These are phyloP conservation scores for Penicillium desertorum DNA, from an alignment of 495 filamentous ascomycete species.

Conservation along the genomic window DNA sequence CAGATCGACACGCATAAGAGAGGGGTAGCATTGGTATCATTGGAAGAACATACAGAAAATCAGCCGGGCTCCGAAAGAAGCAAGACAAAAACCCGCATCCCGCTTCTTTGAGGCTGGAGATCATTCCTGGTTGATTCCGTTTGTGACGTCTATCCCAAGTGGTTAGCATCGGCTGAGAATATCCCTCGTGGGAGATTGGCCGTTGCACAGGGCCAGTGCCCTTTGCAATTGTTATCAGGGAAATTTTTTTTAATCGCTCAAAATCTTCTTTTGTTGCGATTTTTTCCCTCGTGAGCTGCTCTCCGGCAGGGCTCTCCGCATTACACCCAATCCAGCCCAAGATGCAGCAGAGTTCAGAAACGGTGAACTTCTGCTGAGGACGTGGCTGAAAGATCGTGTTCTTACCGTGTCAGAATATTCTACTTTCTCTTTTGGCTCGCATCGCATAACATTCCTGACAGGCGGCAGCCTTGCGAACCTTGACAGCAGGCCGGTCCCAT, in stretches of 20 bases:
- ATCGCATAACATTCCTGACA: slow-evolving; percentile 35
- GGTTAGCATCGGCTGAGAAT: slow-evolving; percentile 23
- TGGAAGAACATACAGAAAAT: slow-evolving; percentile 19
- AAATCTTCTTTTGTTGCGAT: slow-evolving; percentile 10
- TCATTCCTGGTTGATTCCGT: slow-evolving; percentile 19
- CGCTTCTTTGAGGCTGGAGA: slow-evolving; percentile 27
- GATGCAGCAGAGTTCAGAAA: slow-evolving; percentile 54
- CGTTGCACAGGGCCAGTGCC: slow-evolving; percentile 40
- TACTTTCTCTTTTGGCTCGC: slow-evolving; percentile 34
- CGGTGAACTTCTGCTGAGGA: slow-evolving; percentile 46
- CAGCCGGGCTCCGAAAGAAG: slow-evolving; percentile 27
- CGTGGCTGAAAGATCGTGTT: slow-evolving; percentile 45
- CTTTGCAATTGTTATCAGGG: slow-evolving; percentile 44
- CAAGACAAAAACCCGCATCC: slow-evolving; percentile 17
- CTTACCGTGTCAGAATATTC: slow-evolving; percentile 39
- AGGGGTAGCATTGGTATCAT: slow-evolving; percentile 33
- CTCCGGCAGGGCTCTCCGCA: slow-evolving; percentile 50
- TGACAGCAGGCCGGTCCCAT: slow-evolving; percentile 36
- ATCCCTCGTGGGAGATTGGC: slow-evolving; percentile 20
- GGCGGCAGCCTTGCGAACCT: slow-evolving; percentile 29
- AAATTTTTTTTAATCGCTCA: slow-evolving; percentile 23
- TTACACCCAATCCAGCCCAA: slow-evolving; percentile 48
- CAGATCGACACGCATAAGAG: slow-evolving; percentile 40
- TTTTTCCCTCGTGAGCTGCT: slow-evolving; percentile 39
- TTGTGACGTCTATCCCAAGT: slow-evolving; percentile 28